Base-by-base conservation (phyloP, 495 filamentous ascomycete species). In the Tirmania nivea region DNA sequence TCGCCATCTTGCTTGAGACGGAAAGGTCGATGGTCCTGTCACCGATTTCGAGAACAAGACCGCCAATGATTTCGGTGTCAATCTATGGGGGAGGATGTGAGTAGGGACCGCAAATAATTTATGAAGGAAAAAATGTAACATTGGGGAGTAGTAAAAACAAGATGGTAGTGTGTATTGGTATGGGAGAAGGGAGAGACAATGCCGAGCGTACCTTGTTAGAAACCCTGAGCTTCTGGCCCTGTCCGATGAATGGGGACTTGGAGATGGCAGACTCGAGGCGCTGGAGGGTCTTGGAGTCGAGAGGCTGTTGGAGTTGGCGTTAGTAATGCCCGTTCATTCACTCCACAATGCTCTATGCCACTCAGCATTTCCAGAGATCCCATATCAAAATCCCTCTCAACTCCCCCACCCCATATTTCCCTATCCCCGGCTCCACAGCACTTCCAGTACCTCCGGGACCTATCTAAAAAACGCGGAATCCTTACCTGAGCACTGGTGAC, bases 21-120 rank as follows among this genome's bases (percentile, higher is more conserved):
- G 82, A 88, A 56, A 95, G 82, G 70, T 97, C 90, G 65, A 97
- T 90, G 65, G 90, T 96, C 63, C 92, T 83, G 75, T 94, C 92
- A 63, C 87, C 88, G 61, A 97, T 84, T 69, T 97, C 89, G 63
- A 97, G 90, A 57, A 97, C 69, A 51, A 97, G 80, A 19, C 90
- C 90, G 50, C 90, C 90, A 54, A 92, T 69, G 64, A 96, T 90
- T 45, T 94, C 89, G 55, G 89, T 77, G 77, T 94, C 86, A 66
- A 96, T 80, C 84, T 92, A 53, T 25, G 63, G 25, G 25, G 49
- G 14, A 5, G 36, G 19, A 48, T 51, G 39, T 14, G 17, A 45
- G 39, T 14, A 45, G 9, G 17, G 39, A 6, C 12, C 5, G 9
- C 11, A 11, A 37, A 37, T 11, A 14, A 31, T 49, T 31, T 3